Evolutionary conservation across 2,329 filamentous ascomycete species (phyloP).

Genomic region (Microdochium paspali): DNA sequence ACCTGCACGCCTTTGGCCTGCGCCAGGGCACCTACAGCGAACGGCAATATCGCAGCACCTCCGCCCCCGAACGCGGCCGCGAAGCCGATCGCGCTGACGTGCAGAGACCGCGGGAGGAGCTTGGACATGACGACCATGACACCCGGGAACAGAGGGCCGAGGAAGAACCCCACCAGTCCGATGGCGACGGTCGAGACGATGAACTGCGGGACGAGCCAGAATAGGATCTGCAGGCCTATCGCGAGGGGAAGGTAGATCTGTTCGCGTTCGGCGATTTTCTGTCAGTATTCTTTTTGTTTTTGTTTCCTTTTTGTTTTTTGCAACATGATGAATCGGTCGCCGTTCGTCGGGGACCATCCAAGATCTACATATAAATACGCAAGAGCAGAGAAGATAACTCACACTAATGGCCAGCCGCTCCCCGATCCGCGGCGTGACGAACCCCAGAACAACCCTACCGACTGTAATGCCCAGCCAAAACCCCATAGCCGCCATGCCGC

Average conservation of each 20-base stretch:
- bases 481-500: conserved; percentile 66
- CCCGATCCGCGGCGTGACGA: conserved; percentile 62
- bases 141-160: conserved; percentile 70
- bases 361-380: not conserved
- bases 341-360: no score
- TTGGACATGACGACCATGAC: conserved; percentile 63
- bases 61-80: conserved; percentile 65
- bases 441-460: conserved; percentile 61
- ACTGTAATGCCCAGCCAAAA: conserved; percentile 76
- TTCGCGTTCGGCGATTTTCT: not conserved
- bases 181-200: conserved; percentile 66
- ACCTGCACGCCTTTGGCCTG: conserved; percentile 43
- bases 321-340: not conserved
- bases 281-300: conserved; percentile 5
- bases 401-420: conserved; percentile 53
- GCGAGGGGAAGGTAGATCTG: conserved; percentile 54
- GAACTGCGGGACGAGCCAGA: conserved; percentile 76
- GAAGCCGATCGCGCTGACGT: conserved; percentile 70
- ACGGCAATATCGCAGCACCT: conserved; percentile 58
- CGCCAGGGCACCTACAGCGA: conserved; percentile 59
- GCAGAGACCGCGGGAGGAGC: conserved; percentile 59
- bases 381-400: no score
- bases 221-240: conserved; percentile 59
- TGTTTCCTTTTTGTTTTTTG: not conserved
- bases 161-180: conserved; percentile 65